Conservation (phyloP, 2,329 filamentous ascomycete genomes). For the Volutella citrinella region DNA sequence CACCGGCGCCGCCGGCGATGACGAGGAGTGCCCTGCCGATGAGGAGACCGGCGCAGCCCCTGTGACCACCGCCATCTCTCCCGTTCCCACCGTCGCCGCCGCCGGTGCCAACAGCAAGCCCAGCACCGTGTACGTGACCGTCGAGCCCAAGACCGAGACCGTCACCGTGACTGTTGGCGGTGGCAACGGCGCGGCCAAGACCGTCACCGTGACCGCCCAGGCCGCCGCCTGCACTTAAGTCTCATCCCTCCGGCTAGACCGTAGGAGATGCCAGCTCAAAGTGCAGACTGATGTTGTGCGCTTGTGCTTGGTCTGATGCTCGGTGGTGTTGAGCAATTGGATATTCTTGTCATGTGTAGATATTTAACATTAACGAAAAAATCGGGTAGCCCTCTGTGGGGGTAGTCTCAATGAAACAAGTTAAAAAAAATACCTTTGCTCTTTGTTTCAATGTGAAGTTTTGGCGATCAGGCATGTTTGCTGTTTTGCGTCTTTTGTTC, state of each 20-base stretch:
- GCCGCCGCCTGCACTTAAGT: constrained; percentile 14
- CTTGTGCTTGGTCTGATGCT: no score
- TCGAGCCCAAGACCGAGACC: constrained; percentile 11
- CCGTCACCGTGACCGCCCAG: constrained; percentile 15
- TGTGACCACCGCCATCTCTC: not conserved
- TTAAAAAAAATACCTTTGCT: constrained; percentile 14
- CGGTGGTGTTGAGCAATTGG: no score
- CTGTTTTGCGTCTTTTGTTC: no score
- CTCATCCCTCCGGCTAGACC: no score
- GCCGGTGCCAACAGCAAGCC: constrained; percentile 3
- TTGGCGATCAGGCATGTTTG: no score
- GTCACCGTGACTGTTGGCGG: constrained; percentile 9
- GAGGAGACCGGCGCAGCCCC: not conserved
- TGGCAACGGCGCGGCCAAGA: constrained; percentile 8
- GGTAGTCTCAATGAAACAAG: constrained; percentile 18
- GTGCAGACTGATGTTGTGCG: no score
- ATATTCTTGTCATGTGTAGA: constrained; percentile 21
- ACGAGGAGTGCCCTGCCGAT: constrained; percentile 5
- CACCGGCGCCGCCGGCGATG: constrained; percentile 1
- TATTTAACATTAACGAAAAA: constrained; percentile 24
- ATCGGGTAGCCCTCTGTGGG: constrained; percentile 26
- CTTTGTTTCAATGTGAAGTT: not conserved
- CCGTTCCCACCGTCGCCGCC: constrained; percentile 3
- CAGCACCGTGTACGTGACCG: no score
- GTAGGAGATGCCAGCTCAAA: no score